These are phyloP conservation scores for Skeletonema tropicum DNA, from an alignment of 108 stramenopile genomes.

Conservation along the genomic window DNA sequence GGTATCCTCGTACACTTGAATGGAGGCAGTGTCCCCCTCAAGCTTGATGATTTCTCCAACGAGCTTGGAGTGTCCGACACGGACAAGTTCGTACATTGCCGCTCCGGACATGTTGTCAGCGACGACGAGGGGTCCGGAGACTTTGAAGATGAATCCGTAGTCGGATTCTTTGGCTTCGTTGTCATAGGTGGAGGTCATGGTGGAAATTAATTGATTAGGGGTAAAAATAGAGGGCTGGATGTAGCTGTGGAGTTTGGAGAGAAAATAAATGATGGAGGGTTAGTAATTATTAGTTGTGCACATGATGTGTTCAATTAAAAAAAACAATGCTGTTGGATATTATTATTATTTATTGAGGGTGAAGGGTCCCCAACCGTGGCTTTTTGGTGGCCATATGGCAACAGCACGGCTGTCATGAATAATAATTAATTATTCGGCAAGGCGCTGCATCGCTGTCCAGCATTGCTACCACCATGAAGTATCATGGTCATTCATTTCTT, in stretches of 20 bases:
- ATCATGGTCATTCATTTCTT: too few species aligned
- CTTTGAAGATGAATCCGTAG: slow-evolving; percentile 98
- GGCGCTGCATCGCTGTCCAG: too few species aligned
- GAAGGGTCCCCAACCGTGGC: background rate
- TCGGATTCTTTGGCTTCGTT: slow-evolving; percentile 89
- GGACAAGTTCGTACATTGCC: slow-evolving; percentile 99
- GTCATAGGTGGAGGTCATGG: background rate
- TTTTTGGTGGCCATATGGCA: too few species aligned
- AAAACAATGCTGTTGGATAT: slow-evolving; percentile 1
- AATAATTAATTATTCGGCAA: too few species aligned
- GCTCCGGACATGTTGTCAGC: slow-evolving; percentile 98
- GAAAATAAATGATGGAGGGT: background rate
- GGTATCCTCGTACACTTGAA: slow-evolving; percentile 99
- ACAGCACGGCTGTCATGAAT: too few species aligned
- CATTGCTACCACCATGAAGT: too few species aligned
- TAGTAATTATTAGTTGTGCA: background rate
- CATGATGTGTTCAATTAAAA: background rate
- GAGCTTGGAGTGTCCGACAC: slow-evolving; percentile 98
- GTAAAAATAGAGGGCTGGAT: too few species aligned
- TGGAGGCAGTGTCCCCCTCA: slow-evolving; percentile 98
- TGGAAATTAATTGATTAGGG: background rate
- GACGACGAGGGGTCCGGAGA: slow-evolving; percentile 98
- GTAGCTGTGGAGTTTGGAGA: too few species aligned
- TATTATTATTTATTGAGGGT: background rate
- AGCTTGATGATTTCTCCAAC: slow-evolving; percentile 99